Evolutionary conservation across 345 rosid species (phyloP).

Genomic region (Eucalyptus marginata): DNA sequence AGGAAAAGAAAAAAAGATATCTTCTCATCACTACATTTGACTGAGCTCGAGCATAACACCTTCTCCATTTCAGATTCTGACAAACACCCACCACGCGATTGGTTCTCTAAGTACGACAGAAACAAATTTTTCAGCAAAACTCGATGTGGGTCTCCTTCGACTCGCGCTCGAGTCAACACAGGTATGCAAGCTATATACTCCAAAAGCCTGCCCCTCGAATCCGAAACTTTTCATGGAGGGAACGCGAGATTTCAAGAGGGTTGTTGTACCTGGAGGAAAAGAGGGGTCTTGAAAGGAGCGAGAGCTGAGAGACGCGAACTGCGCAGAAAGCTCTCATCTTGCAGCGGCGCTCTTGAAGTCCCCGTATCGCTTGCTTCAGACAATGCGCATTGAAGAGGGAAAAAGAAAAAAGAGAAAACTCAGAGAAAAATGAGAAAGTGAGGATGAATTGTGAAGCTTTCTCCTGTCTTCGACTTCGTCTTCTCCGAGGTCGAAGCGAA

Average conservation of each 20-base stretch:
- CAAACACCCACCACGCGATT: background rate
- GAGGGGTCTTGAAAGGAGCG: background rate
- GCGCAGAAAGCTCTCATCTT: constrained; percentile 2
- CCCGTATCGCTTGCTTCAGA: background rate
- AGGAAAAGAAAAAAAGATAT: background rate
- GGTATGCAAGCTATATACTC: background rate
- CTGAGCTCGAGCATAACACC: background rate
- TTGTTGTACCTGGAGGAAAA: background rate
- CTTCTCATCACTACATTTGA: background rate
- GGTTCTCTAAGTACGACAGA: background rate
- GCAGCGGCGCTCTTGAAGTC: background rate
- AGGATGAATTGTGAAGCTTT: background rate
- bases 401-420: background rate
- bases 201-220: background rate
- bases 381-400: background rate
- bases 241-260: background rate
- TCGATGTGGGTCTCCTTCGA: background rate
- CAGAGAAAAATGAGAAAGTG: background rate
- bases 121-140: background rate
- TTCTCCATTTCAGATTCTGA: background rate
- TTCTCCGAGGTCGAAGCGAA: background rate
- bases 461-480: background rate
- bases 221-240: background rate
- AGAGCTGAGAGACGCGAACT: background rate
- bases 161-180: background rate